A percentile compares a stretch with the other conserved stretches of the same genome.
phyloP scores from a whole-genome alignment of 306 rosid genomes.

The Corylus avellana region DNA sequence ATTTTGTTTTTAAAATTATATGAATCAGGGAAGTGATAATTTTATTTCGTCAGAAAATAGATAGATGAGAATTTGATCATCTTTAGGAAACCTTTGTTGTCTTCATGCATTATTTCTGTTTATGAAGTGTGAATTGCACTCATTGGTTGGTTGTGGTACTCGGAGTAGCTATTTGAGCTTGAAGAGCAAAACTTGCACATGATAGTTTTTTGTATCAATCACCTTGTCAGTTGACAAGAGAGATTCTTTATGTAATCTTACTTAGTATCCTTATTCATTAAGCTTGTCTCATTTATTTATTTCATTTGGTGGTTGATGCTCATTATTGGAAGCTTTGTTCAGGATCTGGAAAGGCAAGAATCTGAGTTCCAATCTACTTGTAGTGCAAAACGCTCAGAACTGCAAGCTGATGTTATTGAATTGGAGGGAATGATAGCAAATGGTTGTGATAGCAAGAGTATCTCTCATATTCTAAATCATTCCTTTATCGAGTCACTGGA shows the following conservation, averaged over 20 bases:
- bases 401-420: slow-evolving; percentile 53
- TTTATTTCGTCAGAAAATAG: too few relatives aligned
- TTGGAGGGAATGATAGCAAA: slow-evolving; percentile 53
- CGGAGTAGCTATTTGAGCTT: background rate
- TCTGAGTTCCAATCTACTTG: slow-evolving; percentile 37
- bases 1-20: too few relatives aligned
- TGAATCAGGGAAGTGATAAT: too few relatives aligned
- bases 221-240: background rate
- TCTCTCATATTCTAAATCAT: slow-evolving; percentile 43
- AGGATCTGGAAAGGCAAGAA: slow-evolving; percentile 73
- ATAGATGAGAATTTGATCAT: too few relatives aligned
- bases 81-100: too few relatives aligned
- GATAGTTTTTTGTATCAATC: background rate
- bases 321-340: slow-evolving; percentile 23
- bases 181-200: background rate
- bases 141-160: background rate
- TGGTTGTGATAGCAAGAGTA: slow-evolving; percentile 41
- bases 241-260: background rate
- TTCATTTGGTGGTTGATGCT: slow-evolving; percentile 18
- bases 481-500: slow-evolving; percentile 50
- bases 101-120: too few relatives aligned
- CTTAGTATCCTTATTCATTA: background rate
- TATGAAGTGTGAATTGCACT: too few relatives aligned
- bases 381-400: slow-evolving; percentile 40
- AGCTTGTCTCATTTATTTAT: slow-evolving; percentile 9